Conservation (phyloP, 768 basidiomycete species). For the Suillus discolor region DNA sequence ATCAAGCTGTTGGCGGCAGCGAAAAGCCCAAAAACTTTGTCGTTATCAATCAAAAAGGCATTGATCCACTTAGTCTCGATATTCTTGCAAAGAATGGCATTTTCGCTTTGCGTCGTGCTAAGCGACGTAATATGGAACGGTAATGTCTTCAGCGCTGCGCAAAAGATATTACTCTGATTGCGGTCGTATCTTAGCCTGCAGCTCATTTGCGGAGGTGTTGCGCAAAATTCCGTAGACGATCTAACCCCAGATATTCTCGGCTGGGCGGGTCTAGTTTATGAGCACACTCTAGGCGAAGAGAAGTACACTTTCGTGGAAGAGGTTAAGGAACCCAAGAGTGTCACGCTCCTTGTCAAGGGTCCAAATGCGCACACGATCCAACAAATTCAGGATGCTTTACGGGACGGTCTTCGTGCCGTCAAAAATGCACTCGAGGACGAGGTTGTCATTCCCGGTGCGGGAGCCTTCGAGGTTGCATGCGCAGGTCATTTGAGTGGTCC, state of each 20-base stretch:
- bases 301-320: conserved; percentile 98
- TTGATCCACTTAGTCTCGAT: conserved; percentile 95
- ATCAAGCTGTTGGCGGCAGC: conserved; percentile 82
- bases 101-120: conserved; percentile 90
- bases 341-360: conserved; percentile 96
- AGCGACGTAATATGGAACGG: conserved; percentile 99
- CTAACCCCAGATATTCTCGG: conserved; percentile 89
- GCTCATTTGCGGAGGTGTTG: conserved; percentile 90
- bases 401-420: conserved; percentile 93
- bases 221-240: conserved; percentile 98
- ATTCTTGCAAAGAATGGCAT: conserved; percentile 97
- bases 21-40: conserved; percentile 90
- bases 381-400: conserved; percentile 97
- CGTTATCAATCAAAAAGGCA: conserved; percentile 98
- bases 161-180: conserved; percentile 31
- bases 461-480: conserved; percentile 95
- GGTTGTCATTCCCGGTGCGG: conserved; percentile 90
- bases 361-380: conserved; percentile 95
- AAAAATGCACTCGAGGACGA: conserved; percentile 97
- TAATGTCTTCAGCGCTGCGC: conserved; percentile 37
- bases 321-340: conserved; percentile 92
- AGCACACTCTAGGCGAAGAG: conserved; percentile 98
- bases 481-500: conserved; percentile 78
- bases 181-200: conserved; percentile 63
- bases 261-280: conserved; percentile 98